Percentiles rank a stretch among this genome's conserved stretches.
These are phyloP conservation scores for Cyberlindnera petersonii DNA, from an alignment of 805 yeast species.

Conservation along the genomic window DNA sequence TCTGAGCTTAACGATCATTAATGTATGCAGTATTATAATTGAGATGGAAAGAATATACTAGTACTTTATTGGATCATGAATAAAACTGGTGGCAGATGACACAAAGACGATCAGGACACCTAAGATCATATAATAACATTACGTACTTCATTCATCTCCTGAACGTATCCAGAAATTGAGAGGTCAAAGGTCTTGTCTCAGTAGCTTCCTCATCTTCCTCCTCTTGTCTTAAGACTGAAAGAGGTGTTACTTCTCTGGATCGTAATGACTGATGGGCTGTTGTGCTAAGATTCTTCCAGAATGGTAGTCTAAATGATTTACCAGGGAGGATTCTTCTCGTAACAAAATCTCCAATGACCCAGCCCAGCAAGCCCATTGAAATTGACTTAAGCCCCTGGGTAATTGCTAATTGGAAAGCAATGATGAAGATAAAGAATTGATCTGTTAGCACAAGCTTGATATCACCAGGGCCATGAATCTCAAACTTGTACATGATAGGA, in stretches of 20 bases:
- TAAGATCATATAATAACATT: too few species aligned
- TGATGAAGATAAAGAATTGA: slow-evolving; percentile 32
- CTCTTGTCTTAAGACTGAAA: slow-evolving; percentile 2
- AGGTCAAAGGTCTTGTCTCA: slow-evolving; percentile 41
- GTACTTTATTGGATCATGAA: not conserved
- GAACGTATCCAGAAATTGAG: slow-evolving; percentile 46
- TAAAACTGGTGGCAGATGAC: too few species aligned
- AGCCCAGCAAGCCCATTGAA: slow-evolving; percentile 31
- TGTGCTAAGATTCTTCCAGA: slow-evolving; percentile 13
- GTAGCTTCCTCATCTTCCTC: slow-evolving; percentile 22
- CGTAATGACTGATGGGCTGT: not conserved
- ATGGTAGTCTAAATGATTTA: slow-evolving; percentile 36
- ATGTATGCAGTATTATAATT: not conserved
- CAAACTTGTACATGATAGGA: slow-evolving; percentile 39
- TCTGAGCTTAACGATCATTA: not conserved
- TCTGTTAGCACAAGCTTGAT: slow-evolving; percentile 28
- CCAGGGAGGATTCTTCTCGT: slow-evolving; percentile 36
- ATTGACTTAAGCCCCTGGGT: slow-evolving; percentile 29
- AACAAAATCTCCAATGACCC: slow-evolving; percentile 35
- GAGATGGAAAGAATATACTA: not conserved
- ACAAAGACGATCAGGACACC: too few species aligned
- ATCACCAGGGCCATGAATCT: slow-evolving; percentile 20
- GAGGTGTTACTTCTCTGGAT: slow-evolving; percentile 11
- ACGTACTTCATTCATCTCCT: slow-evolving; percentile 31
- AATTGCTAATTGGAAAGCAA: slow-evolving; percentile 32